Evolutionary conservation across 371 early-diverging fungal genomes (phyloP).

Genomic region (Mortierella sp.): DNA sequence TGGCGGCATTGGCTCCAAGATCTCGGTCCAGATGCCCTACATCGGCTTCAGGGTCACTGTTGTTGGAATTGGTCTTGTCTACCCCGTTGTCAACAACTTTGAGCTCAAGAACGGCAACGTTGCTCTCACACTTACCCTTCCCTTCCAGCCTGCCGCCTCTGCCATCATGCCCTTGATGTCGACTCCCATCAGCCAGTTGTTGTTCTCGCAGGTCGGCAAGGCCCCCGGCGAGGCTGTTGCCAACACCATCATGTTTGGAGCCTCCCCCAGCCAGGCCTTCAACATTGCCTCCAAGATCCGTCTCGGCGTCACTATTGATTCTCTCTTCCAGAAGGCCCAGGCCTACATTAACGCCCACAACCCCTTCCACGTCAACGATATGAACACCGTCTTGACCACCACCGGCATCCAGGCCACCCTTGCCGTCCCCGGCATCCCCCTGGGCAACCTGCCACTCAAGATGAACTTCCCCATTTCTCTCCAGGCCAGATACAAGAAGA

Average conservation of each 20-base stretch:
- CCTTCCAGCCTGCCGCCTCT: conserved; percentile 44
- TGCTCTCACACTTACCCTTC: conserved; percentile 38
- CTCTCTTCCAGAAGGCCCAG: conserved; percentile 53
- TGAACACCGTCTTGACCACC: conserved; percentile 53
- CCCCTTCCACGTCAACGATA: conserved; percentile 43
- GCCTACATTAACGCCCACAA: conserved; percentile 55
- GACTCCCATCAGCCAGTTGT: conserved; percentile 42
- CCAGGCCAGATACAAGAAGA: conserved; percentile 30
- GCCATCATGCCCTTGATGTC: conserved; percentile 43
- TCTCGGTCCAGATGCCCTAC: conserved; percentile 57
- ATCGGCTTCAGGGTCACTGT: conserved; percentile 39
- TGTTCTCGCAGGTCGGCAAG: conserved; percentile 42
- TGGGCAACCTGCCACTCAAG: conserved; percentile 49
- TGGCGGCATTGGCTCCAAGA: conserved; percentile 54
- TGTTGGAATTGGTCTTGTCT: conserved; percentile 36
- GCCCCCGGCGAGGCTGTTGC: conserved; percentile 45
- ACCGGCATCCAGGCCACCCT: conserved; percentile 50
- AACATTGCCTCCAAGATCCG: conserved; percentile 54
- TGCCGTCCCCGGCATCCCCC: conserved; percentile 37
- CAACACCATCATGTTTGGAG: conserved; percentile 49
- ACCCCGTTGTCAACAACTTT: conserved; percentile 54
- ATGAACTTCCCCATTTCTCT: conserved; percentile 54
- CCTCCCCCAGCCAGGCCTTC: conserved; percentile 49
- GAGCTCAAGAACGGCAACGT: conserved; percentile 54
- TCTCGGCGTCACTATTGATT: conserved; percentile 37